A percentile compares a stretch with the other conserved stretches of the same genome.
Conservation (phyloP, 2,329 filamentous ascomycete genomes). For the Thermothelomyces thermophilus region DNA sequence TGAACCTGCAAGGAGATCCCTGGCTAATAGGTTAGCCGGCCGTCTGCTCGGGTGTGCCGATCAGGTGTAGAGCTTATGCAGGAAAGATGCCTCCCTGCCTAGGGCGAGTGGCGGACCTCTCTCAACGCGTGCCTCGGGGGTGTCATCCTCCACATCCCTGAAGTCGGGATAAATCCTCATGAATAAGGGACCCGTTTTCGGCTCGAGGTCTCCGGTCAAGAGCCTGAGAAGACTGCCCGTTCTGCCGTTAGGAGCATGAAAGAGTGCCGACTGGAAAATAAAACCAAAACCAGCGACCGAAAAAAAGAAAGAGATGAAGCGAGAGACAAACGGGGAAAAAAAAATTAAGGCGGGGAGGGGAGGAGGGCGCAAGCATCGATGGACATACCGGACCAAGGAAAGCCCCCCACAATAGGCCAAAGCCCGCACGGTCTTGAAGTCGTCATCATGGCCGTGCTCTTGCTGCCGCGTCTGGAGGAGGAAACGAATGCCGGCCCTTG, state of each 20-base stretch:
- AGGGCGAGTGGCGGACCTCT: conserved; percentile 17
- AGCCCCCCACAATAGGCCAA: conserved; percentile 22
- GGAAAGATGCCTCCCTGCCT: not conserved
- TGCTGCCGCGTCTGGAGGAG: conserved; percentile 9
- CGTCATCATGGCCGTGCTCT: conserved; percentile 2
- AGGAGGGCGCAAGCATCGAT: not conserved
- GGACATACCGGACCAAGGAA: conserved; percentile 19
- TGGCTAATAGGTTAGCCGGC: conserved; percentile 2
- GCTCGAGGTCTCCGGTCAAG: conserved; percentile 22
- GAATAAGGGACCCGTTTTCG: conserved; percentile 21
- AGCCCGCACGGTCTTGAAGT: conserved; percentile 17
- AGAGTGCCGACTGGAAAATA: no score
- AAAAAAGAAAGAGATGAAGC: no score
- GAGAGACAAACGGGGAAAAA: no score
- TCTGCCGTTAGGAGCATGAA: no score
- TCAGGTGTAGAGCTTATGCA: not conserved
- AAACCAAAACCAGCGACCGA: no score
- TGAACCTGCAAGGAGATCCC: conserved; percentile 22
- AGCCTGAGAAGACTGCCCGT: conserved; percentile 17
- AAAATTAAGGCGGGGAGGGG: no score
- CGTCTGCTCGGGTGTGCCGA: not conserved
- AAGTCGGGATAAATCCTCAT: conserved; percentile 18
- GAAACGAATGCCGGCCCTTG: conserved; percentile 19
- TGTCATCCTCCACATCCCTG: conserved; percentile 17
- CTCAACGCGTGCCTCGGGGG: conserved; percentile 18